Percentiles rank a stretch among this genome's conserved stretches.
These are phyloP conservation scores for Lactarius akahatsu DNA, from an alignment of 768 basidiomycete genomes.

Conservation along the genomic window DNA sequence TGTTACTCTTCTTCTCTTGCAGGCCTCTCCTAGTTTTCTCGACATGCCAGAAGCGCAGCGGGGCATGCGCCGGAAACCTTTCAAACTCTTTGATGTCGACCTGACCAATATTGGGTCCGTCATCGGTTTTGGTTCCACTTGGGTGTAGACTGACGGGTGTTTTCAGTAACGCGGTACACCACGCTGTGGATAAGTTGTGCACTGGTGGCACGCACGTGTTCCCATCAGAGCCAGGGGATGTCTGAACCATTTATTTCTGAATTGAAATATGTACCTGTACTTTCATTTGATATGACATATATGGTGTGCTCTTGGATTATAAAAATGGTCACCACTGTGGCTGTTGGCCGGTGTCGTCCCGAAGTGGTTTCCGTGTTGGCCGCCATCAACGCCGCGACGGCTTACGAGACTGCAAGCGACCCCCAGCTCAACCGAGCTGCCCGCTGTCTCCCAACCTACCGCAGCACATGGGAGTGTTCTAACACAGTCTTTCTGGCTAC, in stretches of 20 bases:
- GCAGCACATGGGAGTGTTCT: conserved; percentile 29
- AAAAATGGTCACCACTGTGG: conserved; percentile 2
- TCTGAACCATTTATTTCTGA: background rate
- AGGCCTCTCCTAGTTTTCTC: conserved; percentile 22
- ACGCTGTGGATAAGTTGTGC: background rate
- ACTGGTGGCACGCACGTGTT: conserved; percentile 13
- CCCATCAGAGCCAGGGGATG: background rate
- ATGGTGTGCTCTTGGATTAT: background rate
- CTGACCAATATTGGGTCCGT: conserved; percentile 14
- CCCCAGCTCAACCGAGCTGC: conserved; percentile 29
- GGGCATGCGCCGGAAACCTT: background rate
- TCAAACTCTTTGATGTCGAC: background rate
- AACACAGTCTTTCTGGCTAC: conserved; percentile 9
- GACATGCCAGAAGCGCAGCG: conserved; percentile 15
- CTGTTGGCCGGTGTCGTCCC: conserved; percentile 16
- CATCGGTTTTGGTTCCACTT: background rate
- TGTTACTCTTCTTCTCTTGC: background rate
- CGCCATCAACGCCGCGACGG: conserved; percentile 29
- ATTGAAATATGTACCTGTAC: background rate
- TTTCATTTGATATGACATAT: background rate
- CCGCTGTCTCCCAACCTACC: conserved; percentile 20
- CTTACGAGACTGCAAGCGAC: conserved; percentile 28
- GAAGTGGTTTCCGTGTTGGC: conserved; percentile 20
- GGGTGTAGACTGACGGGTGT: background rate
- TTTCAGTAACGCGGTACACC: conserved; percentile 8